These are phyloP conservation scores for Pseudocercospora macadamiae DNA, from an alignment of 2,329 filamentous ascomycete species.

Conservation along the genomic window DNA sequence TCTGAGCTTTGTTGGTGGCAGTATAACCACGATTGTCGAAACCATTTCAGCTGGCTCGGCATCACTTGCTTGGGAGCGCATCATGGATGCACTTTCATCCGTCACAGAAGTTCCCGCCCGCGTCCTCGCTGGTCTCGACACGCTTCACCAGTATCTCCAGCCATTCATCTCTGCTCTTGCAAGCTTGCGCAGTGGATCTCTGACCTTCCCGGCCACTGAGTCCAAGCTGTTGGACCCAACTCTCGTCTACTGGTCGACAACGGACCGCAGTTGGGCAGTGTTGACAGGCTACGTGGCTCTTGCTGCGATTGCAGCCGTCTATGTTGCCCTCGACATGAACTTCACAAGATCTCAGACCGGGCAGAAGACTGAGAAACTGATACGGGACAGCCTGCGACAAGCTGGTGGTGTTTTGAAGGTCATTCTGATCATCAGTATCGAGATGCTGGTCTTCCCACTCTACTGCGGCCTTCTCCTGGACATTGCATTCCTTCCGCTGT, in stretches of 20 bases:
- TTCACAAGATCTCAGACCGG: conserved; percentile 66
- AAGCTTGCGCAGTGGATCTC: conserved; percentile 27
- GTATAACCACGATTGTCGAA: conserved; percentile 32
- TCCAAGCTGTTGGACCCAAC: conserved; percentile 38
- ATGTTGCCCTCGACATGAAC: conserved; percentile 72
- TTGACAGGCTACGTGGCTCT: conserved; percentile 79
- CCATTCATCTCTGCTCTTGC: conserved; percentile 28
- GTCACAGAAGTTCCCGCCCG: conserved; percentile 20
- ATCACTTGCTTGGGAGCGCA: conserved; percentile 17
- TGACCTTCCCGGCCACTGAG: conserved; percentile 24
- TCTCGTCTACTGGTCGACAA: conserved; percentile 49
- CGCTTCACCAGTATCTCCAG: conserved; percentile 20
- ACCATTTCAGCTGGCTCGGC: conserved; percentile 31
- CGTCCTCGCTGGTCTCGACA: conserved; percentile 17
- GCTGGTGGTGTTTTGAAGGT: conserved; percentile 97
- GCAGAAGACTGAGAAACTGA: conserved; percentile 67
- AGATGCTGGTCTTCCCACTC: conserved; percentile 96
- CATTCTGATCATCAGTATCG: conserved; percentile 96
- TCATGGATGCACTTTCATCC: conserved; percentile 12
- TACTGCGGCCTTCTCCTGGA: conserved; percentile 94
- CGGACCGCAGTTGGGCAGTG: conserved; percentile 71
- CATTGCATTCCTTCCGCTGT: conserved; percentile 83
- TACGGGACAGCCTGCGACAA: conserved; percentile 85
- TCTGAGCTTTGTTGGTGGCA: conserved; percentile 26
- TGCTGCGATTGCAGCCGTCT: conserved; percentile 73